phyloP scores from a whole-genome alignment of 2,329 filamentous ascomycete species.

The Pyricularia pennisetigena region DNA sequence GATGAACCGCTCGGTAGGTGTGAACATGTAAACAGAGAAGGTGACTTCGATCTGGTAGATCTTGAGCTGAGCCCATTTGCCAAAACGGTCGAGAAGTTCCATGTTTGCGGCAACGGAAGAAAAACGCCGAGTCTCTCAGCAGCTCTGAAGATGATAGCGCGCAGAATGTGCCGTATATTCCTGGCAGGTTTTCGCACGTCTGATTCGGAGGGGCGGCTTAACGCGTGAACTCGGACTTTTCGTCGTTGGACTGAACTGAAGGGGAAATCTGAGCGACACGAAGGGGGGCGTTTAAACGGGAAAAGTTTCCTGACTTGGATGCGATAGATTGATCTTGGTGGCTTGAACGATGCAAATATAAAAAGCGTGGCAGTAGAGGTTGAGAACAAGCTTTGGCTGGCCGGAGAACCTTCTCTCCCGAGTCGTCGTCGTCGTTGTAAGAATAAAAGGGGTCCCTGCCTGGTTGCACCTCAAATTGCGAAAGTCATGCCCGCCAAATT shows the following conservation, averaged over 20 bases:
- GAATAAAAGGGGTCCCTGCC: not conserved
- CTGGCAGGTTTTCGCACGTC: not conserved
- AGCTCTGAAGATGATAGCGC: not conserved
- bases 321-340: not conserved
- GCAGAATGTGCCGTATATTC: not conserved
- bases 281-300: too few relatives aligned
- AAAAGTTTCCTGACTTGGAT: not conserved
- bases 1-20: constrained; percentile 88
- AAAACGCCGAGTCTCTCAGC: not conserved
- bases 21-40: constrained; percentile 94
- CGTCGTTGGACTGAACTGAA: not conserved
- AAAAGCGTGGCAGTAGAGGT: not conserved
- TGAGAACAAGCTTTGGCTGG: not conserved
- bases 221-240: not conserved
- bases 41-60: constrained; percentile 98
- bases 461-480: not conserved
- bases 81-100: constrained; percentile 42
- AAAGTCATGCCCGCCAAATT: not conserved
- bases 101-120: constrained; percentile 20
- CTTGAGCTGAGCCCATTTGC: constrained; percentile 87
- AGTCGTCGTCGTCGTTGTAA: not conserved
- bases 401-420: not conserved
- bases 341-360: not conserved
- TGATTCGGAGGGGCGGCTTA: not conserved
- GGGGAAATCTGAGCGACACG: too few relatives aligned